Evolutionary conservation across 2,329 filamentous ascomycete species (phyloP).

Genomic region (Volutella citrinella): DNA sequence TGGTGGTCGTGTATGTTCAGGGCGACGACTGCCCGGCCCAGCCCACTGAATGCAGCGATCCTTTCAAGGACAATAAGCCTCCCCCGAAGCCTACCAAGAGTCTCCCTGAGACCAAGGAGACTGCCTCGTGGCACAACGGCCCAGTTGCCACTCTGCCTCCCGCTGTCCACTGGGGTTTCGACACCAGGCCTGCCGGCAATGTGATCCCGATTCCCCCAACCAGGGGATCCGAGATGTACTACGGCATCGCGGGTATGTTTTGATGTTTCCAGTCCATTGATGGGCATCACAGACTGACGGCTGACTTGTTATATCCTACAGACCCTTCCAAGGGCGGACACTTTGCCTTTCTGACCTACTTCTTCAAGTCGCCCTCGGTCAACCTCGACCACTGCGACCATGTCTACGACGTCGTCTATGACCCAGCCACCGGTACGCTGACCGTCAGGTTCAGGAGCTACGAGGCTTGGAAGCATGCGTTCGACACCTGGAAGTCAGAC

Average conservation of each 20-base stretch:
- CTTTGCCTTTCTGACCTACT: conserved; percentile 26
- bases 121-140: no score
- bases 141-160: no score
- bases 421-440: conserved; percentile 5
- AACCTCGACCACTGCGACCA: conserved; percentile 28
- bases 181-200: conserved; percentile 20
- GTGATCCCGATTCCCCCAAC: conserved; percentile 20
- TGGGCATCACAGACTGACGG: conserved; percentile 4
- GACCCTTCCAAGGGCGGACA: conserved; percentile 20
- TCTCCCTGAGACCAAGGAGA: no score
- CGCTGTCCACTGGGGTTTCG: conserved; percentile 21
- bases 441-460: conserved; percentile 14
- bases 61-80: no score
- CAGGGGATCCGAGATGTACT: conserved; percentile 21
- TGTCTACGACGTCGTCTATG: conserved; percentile 10
- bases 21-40: no score
- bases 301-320: no score
- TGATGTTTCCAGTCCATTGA: background rate
- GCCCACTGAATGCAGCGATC: no score
- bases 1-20: no score
- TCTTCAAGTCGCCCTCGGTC: conserved; percentile 25
- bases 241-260: conserved; percentile 16
- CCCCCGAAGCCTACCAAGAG: no score
- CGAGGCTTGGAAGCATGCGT: conserved; percentile 21
- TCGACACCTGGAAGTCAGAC: conserved; percentile 16